phyloP scores from a whole-genome alignment of 129 eudicot species.

The Saussurea involucrata region DNA sequence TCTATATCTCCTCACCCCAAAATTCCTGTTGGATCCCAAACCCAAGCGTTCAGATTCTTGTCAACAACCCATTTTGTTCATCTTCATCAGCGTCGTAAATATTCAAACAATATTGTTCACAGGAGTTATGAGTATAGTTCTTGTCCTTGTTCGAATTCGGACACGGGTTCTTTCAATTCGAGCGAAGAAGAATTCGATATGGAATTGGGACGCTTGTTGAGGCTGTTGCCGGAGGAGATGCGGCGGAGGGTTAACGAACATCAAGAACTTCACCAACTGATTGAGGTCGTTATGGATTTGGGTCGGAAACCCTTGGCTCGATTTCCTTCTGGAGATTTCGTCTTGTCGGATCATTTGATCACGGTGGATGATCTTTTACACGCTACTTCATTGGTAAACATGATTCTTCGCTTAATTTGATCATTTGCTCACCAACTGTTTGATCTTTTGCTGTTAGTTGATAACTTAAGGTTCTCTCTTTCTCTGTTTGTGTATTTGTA shows the following conservation, averaged over 20 bases:
- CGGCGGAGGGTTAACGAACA: slow-evolving; percentile 58
- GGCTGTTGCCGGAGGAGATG: slow-evolving; percentile 85
- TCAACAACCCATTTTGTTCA: slow-evolving; percentile 23
- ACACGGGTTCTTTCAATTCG: background rate
- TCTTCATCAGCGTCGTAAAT: background rate
- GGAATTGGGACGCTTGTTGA: slow-evolving; percentile 65
- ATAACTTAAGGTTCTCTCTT: background rate
- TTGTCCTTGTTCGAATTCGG: slow-evolving; percentile 30
- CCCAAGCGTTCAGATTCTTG: slow-evolving; percentile 19
- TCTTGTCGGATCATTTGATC: slow-evolving; percentile 65
- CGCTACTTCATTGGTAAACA: slow-evolving; percentile 68
- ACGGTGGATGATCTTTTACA: slow-evolving; percentile 53
- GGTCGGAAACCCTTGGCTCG: slow-evolving; percentile 93
- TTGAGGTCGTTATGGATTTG: slow-evolving; percentile 93
- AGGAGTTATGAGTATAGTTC: background rate
- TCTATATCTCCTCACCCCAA: slow-evolving; percentile 26
- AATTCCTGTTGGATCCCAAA: background rate
- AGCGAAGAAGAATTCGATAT: slow-evolving; percentile 49
- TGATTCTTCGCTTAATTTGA: slow-evolving; percentile 16
- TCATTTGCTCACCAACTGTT: background rate
- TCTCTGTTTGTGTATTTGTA: background rate
- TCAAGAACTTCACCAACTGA: slow-evolving; percentile 57
- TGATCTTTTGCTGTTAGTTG: slow-evolving; percentile 1
- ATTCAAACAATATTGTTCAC: background rate
- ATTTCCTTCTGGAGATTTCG: slow-evolving; percentile 91